phyloP scores from a whole-genome alignment of 768 basidiomycete genomes.

The Serendipita sp. region DNA sequence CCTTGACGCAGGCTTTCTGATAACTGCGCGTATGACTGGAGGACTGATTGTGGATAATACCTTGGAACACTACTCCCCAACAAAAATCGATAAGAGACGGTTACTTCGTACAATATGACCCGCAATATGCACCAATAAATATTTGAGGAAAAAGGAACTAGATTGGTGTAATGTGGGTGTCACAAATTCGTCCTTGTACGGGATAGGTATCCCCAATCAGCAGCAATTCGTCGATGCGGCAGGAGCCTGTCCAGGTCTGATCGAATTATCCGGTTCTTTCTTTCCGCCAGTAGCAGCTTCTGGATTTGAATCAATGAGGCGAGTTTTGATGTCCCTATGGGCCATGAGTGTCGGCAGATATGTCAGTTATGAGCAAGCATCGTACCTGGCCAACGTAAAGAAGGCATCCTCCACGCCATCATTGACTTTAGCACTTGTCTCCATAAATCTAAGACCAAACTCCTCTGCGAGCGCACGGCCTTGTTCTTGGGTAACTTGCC shows the following conservation, averaged over 20 bases:
- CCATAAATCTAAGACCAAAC: conserved; percentile 91
- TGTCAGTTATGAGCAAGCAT: conserved; percentile 10
- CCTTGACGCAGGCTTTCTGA: too few relatives aligned
- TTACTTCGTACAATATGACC: too few relatives aligned
- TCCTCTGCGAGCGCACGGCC: conserved; percentile 85
- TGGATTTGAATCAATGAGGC: conserved; percentile 86
- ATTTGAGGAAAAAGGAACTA: too few relatives aligned
- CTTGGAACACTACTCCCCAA: too few relatives aligned
- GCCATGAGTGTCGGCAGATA: neutral
- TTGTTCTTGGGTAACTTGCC: conserved; percentile 79
- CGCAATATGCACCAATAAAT: too few relatives aligned
- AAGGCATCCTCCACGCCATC: conserved; percentile 98
- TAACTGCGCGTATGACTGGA: too few relatives aligned
- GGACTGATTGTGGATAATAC: too few relatives aligned
- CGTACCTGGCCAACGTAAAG: conserved; percentile 87
- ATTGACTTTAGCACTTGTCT: conserved; percentile 94
- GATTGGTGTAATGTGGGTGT: neutral
- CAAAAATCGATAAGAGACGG: too few relatives aligned
- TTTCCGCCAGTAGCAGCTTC: conserved; percentile 25
- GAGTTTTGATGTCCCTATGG: conserved; percentile 85
- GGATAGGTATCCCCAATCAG: neutral
- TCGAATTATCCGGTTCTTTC: neutral
- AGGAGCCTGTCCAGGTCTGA: conserved; percentile 1
- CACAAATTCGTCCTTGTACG: neutral
- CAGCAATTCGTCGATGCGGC: neutral